Evolutionary conservation across 2,329 filamentous ascomycete genomes (phyloP).

Genomic region (Cladophialophora bantiana): DNA sequence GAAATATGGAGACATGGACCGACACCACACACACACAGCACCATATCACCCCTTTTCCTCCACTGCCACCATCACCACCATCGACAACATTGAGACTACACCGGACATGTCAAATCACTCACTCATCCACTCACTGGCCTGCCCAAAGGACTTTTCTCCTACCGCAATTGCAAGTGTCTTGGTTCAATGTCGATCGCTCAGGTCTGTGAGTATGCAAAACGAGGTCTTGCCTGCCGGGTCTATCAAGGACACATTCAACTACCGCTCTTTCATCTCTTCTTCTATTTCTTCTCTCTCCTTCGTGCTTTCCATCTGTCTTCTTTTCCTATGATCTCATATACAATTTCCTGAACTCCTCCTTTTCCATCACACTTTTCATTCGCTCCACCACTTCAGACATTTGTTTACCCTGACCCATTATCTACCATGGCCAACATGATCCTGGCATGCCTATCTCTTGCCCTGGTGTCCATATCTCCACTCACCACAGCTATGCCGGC

Average conservation of each 20-base stretch:
- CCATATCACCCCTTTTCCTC: neutral
- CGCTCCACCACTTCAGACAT: neutral
- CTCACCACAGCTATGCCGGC: slow-evolving; percentile 25
- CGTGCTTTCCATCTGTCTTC: neutral
- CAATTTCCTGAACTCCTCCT: neutral
- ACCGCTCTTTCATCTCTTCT: slow-evolving; percentile 1
- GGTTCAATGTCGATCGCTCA: slow-evolving; percentile 4
- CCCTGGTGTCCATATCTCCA: slow-evolving; percentile 27
- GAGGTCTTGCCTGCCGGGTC: neutral
- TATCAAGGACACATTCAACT: neutral
- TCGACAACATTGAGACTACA: slow-evolving; percentile 11
- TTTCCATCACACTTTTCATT: neutral
- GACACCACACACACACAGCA: neutral
- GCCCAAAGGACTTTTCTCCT: neutral
- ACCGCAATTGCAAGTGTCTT: neutral
- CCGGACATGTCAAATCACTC: slow-evolving; percentile 17
- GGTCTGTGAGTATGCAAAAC: slow-evolving; percentile 5
- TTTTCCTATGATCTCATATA: neutral
- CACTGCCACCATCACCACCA: neutral
- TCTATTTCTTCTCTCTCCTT: neutral
- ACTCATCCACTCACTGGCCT: neutral
- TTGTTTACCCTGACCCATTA: slow-evolving; percentile 8
- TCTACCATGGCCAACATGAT: slow-evolving; percentile 33
- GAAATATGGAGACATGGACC: neutral
- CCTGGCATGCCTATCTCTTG: slow-evolving; percentile 30